Percentiles rank a stretch among this genome's conserved stretches.
These are phyloP conservation scores for Platanthera zijinensis DNA, from an alignment of 106 monocot species.

Conservation along the genomic window DNA sequence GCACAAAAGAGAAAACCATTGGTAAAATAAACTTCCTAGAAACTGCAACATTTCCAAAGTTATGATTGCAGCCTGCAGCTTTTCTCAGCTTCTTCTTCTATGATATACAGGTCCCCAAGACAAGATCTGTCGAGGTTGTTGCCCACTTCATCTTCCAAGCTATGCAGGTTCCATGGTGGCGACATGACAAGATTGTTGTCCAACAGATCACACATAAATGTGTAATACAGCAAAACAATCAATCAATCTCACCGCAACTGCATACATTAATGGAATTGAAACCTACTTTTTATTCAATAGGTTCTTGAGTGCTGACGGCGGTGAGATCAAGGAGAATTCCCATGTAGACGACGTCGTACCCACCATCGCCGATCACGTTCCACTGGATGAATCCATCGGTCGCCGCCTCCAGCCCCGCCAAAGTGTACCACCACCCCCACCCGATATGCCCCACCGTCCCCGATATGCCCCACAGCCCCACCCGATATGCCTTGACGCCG, in stretches of 20 bases:
- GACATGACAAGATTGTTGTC: too few species aligned
- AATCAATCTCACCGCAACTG: not conserved
- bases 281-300: slow-evolving; percentile 81
- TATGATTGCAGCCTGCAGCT: too few species aligned
- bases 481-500: slow-evolving; percentile 3
- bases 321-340: slow-evolving; percentile 55
- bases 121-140: too few species aligned
- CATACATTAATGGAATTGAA: not conserved
- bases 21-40: too few species aligned
- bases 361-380: slow-evolving; percentile 81
- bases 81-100: too few species aligned
- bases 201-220: too few species aligned
- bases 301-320: slow-evolving; percentile 74
- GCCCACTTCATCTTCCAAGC: too few species aligned
- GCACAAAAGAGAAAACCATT: too few species aligned
- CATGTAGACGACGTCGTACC: slow-evolving; percentile 72
- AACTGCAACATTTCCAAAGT: too few species aligned
- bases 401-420: slow-evolving; percentile 60
- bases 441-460: slow-evolving; percentile 39
- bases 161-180: too few species aligned
- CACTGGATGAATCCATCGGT: slow-evolving; percentile 38
- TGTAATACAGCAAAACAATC: not conserved
- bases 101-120: too few species aligned
- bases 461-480: too few species aligned
- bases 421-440: slow-evolving; percentile 73